Base-by-base conservation (phyloP, 331 rosid species). In the Arachis monticola region DNA sequence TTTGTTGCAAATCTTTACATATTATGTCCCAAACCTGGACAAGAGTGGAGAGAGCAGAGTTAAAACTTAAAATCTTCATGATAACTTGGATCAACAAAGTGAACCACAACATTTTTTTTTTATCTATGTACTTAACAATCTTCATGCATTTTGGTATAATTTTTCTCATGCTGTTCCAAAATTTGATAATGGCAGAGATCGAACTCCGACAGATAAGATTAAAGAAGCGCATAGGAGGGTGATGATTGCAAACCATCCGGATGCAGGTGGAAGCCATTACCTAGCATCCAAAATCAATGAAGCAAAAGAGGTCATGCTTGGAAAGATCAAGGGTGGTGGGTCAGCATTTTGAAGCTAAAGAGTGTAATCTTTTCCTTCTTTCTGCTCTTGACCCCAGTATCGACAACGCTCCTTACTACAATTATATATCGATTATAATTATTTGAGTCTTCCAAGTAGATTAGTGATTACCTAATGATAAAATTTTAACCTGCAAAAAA, bases 171-270 rank as follows among this genome's bases (percentile, higher is more conserved):
- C 31, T 55, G 60, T 14, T 14, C 17, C 60, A 55, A 55, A 13
- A 52, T 55, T 6, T 55, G 0, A 55, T 14, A 0, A 55, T 55
- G 60, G 60, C 30, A 55, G 60, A 14, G 60, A 55, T 22, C 31
- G 22, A 47, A 50, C 92, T 14, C 73, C 87, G 0, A 88, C 86
- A 0, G 91, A 88, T 73, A 88, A 91, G 84, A 83, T 88, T 42
- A 91, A 87, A 82, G 97, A 88, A 83, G 97, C 94, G 27, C 97
- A 91, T 79, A 87, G 89, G 72, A 88, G 57, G 75, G 91, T 91
- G 31, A 91, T 89, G 95, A 82, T 91, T 48, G 95, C 97, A 14
- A 91, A 91, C 78, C 95, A 91, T 86, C 95, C 91, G 1, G 95
- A 89, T 78, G 95, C 95, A 1, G 93, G 91, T 60, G 95, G 97